Evolutionary conservation across 768 basidiomycete species (phyloP), one percentile per base, ranked within the genome.

Genomic region (Cystobasidium tubakii): DNA sequence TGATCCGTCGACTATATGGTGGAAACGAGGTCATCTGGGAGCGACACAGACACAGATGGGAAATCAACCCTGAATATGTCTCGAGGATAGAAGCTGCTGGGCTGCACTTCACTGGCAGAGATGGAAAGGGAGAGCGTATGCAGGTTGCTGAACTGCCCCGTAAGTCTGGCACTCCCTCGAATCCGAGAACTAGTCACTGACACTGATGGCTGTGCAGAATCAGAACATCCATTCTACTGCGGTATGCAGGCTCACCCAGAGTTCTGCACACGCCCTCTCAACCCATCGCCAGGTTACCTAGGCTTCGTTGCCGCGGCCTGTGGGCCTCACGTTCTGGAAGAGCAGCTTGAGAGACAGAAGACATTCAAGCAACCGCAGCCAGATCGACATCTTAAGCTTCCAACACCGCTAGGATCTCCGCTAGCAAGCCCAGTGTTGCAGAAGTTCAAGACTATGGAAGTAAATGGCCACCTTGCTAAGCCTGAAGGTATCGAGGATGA

Each of bases 221-320:
- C 76, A 91, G 94, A 90, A 77, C 96, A 99, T 82, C 91, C 92
- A 1, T 99, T 87, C 84, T 98, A 94, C 80, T 83, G 95, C 54
- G 96, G 87, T 27, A 84, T 99, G 54, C 96, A 99, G 83, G 91
- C 96, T 0, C 96, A 99, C 79, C 96, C 96, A 0, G 96, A 99
- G 82, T 94, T 99, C 83, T 98, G 95, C 84, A 94, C 96, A 27
- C 88, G 96, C 33, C 96, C 96, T 1, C 84, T 99, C 53, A 98
- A 99, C 83, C 96, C 96, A 0, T 96, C 92, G 0, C 96, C 96
- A 0, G 89, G 93, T 0, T 97, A 97, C 87, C 88, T 99, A 66
- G 96, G 96, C 17, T 89, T 99, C 81, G 86, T 99, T 60, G 88
- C 95, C 3, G 92, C 96, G 0, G 83, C 96, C 0, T 84, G 84